Evolutionary conservation across 371 early-diverging fungal genomes (phyloP).

Genomic region (Mortierella sp.): DNA sequence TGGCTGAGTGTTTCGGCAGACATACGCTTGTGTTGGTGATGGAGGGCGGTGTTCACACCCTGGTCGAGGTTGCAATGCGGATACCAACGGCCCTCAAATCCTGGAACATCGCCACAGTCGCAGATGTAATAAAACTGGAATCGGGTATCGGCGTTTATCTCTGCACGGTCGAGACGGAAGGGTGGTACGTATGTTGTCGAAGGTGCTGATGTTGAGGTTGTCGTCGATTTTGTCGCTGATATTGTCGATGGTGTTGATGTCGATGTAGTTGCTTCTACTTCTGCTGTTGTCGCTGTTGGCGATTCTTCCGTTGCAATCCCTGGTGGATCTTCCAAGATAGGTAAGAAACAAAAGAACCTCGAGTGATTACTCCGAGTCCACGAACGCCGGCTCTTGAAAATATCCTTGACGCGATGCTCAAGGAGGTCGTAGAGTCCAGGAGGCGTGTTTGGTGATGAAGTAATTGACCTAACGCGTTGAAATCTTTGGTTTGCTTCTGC

Average conservation of each 20-base stretch:
- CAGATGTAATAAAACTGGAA: constrained; percentile 34
- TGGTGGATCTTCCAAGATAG: neutral
- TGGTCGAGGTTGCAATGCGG: constrained; percentile 28
- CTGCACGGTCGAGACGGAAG: neutral
- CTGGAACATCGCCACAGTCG: constrained; percentile 36
- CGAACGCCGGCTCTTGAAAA: constrained; percentile 20
- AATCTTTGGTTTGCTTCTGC: neutral
- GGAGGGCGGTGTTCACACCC: neutral
- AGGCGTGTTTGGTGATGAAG: neutral
- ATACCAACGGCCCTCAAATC: constrained; percentile 11
- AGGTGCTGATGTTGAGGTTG: too few relatives aligned
- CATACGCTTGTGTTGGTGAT: neutral
- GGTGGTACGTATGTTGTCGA: too few relatives aligned
- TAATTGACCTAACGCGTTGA: neutral
- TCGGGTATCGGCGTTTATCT: neutral
- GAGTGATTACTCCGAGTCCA: constrained; percentile 33
- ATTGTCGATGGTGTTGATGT: neutral
- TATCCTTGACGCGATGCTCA: constrained; percentile 17
- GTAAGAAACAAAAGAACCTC: constrained; percentile 37
- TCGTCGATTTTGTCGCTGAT: neutral
- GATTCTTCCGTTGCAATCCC: neutral
- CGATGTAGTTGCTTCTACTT: too few relatives aligned
- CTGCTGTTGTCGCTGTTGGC: neutral
- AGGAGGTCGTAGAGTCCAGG: constrained; percentile 16
- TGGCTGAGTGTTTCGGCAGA: constrained; percentile 19